Conservation (phyloP, 768 basidiomycete species). For the Mycena haematopus region DNA sequence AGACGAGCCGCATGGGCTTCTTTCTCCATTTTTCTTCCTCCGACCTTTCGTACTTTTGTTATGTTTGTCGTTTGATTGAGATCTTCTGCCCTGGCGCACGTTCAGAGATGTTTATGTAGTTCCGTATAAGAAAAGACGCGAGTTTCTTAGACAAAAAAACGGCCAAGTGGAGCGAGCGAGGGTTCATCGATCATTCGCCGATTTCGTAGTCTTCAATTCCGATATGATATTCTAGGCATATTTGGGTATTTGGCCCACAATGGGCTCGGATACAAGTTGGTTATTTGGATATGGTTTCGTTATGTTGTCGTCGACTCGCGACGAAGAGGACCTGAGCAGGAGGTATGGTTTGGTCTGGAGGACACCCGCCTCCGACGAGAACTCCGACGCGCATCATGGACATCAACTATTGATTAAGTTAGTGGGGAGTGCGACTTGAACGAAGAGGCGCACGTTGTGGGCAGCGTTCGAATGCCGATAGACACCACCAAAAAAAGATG, state of each 20-base stretch:
- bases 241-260: neutral
- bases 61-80: neutral
- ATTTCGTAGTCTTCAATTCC: constrained; percentile 14
- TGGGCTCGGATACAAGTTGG: neutral
- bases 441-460: constrained; percentile 46
- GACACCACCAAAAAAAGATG: constrained; percentile 85
- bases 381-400: constrained; percentile 57
- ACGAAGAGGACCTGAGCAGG: constrained; percentile 28
- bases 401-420: constrained; percentile 37
- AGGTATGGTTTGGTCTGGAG: constrained; percentile 17
- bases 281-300: neutral
- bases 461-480: constrained; percentile 69
- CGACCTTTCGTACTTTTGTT: neutral
- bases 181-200: too few relatives aligned
- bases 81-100: neutral
- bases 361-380: constrained; percentile 44
- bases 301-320: constrained; percentile 15
- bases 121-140: too few relatives aligned
- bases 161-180: too few relatives aligned
- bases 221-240: constrained; percentile 23
- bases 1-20: neutral
- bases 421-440: neutral
- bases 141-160: too few relatives aligned
- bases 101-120: too few relatives aligned
- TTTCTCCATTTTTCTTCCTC: neutral